These are phyloP conservation scores for Mucor ambiguus DNA, from an alignment of 371 early-diverging fungal species.

Conservation along the genomic window DNA sequence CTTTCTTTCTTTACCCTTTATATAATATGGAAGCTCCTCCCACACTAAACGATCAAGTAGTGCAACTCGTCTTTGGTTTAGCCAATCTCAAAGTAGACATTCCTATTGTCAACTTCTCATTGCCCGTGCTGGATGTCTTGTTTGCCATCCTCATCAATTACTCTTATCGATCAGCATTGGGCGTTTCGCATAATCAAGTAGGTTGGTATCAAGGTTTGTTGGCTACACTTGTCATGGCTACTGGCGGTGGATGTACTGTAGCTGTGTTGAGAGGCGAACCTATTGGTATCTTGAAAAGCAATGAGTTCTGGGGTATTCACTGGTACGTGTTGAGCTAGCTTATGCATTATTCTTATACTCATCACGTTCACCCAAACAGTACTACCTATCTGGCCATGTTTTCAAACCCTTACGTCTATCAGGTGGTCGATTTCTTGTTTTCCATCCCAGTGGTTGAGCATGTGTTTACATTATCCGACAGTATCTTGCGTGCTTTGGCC, in stretches of 20 bases:
- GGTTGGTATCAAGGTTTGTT: constrained; percentile 58
- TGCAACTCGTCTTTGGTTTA: constrained; percentile 32
- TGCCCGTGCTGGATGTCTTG: constrained; percentile 52
- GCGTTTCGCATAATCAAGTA: constrained; percentile 42
- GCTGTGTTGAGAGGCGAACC: constrained; percentile 46
- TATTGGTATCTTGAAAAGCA: constrained; percentile 42
- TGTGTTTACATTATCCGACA: constrained; percentile 52
- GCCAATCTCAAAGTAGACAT: constrained; percentile 28
- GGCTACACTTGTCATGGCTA: constrained; percentile 58
- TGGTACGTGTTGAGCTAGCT: constrained; percentile 27
- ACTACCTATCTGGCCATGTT: constrained; percentile 45
- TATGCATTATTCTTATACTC: background rate
- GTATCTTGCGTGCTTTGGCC: constrained; percentile 45
- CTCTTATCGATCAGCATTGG: constrained; percentile 55
- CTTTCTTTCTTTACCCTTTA: constrained; percentile 2
- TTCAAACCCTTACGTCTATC: constrained; percentile 38
- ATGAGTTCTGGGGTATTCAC: constrained; percentile 46
- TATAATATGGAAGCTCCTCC: constrained; percentile 1
- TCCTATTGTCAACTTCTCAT: constrained; percentile 27
- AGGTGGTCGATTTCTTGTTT: constrained; percentile 35
- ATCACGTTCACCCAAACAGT: constrained; percentile 22
- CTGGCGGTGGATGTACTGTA: constrained; percentile 58
- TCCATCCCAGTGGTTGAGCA: constrained; percentile 46
- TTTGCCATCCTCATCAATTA: constrained; percentile 59
- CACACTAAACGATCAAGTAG: constrained; percentile 35